Percentiles rank a stretch among this genome's conserved stretches.
phyloP scores from a whole-genome alignment of 192 early-diverging fungal genomes.

The Coemansia sp. region DNA sequence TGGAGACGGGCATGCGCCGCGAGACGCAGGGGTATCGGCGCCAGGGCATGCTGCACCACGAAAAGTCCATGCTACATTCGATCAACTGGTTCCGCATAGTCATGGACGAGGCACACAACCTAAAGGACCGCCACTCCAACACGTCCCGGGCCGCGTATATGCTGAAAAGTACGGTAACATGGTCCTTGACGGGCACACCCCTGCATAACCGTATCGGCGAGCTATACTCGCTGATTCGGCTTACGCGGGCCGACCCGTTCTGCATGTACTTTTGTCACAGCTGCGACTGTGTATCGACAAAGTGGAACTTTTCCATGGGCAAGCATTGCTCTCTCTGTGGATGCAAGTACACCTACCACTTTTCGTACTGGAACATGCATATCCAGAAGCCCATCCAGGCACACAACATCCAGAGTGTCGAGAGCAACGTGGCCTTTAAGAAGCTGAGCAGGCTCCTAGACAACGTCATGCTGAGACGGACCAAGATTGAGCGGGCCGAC shows the following conservation, averaged over 20 bases:
- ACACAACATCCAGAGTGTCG: slow-evolving; percentile 18
- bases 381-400: slow-evolving; percentile 86
- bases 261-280: slow-evolving; percentile 80
- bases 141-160: slow-evolving; percentile 82
- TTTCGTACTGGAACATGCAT: slow-evolving; percentile 87
- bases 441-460: slow-evolving; percentile 75
- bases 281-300: slow-evolving; percentile 63
- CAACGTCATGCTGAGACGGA: slow-evolving; percentile 83
- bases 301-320: slow-evolving; percentile 54
- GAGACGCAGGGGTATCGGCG: slow-evolving; percentile 64
- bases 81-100: slow-evolving; percentile 80
- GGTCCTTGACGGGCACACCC: slow-evolving; percentile 88
- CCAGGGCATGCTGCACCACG: slow-evolving; percentile 56
- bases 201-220: slow-evolving; percentile 93
- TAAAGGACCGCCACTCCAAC: slow-evolving; percentile 80
- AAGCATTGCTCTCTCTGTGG: slow-evolving; percentile 57
- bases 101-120: slow-evolving; percentile 83
- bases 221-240: slow-evolving; percentile 84
- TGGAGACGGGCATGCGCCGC: slow-evolving; percentile 68
- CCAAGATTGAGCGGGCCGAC: slow-evolving; percentile 80
- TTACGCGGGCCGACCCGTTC: slow-evolving; percentile 78
- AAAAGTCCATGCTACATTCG: slow-evolving; percentile 61
- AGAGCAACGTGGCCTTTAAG: slow-evolving; percentile 56
- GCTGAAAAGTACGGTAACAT: slow-evolving; percentile 58
- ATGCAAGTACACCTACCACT: slow-evolving; percentile 59